phyloP scores from a whole-genome alignment of 164 flowering plant species.

The Berberis thunbergii region DNA sequence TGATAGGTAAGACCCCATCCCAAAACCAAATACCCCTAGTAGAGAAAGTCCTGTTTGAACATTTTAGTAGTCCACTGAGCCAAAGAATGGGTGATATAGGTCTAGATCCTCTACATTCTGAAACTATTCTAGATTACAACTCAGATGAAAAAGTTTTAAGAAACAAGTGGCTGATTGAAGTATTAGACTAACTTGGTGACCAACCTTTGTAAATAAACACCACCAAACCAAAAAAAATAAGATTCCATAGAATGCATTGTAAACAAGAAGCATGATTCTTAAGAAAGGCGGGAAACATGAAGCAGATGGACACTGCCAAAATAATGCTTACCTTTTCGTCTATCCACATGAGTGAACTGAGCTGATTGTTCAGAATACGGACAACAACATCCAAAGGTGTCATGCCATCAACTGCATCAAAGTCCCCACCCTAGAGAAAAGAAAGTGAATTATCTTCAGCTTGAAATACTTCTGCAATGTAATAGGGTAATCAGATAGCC shows the following conservation, averaged over 20 bases:
- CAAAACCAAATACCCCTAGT: too few relatives aligned
- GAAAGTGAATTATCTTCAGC: background rate
- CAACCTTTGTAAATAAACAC: too few relatives aligned
- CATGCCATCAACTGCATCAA: slow-evolving; percentile 67
- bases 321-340: slow-evolving; percentile 76
- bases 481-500: background rate
- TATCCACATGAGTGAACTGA: slow-evolving; percentile 91
- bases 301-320: background rate
- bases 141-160: too few relatives aligned
- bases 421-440: slow-evolving; percentile 65
- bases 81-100: too few relatives aligned
- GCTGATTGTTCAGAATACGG: slow-evolving; percentile 81
- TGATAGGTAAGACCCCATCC: too few relatives aligned
- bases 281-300: background rate
- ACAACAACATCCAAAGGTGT: slow-evolving; percentile 78
- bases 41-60: too few relatives aligned
- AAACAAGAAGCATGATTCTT: background rate
- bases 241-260: background rate
- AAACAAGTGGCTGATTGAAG: too few relatives aligned
- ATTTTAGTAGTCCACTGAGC: too few relatives aligned
- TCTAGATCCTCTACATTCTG: too few relatives aligned
- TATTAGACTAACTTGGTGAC: too few relatives aligned
- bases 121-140: too few relatives aligned
- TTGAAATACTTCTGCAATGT: slow-evolving; percentile 1
- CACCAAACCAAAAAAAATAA: too few relatives aligned